Percentiles rank a stretch among this genome's conserved stretches.
Conservation (phyloP, 306 rosid species). For the Casuarina cunninghamiana region DNA sequence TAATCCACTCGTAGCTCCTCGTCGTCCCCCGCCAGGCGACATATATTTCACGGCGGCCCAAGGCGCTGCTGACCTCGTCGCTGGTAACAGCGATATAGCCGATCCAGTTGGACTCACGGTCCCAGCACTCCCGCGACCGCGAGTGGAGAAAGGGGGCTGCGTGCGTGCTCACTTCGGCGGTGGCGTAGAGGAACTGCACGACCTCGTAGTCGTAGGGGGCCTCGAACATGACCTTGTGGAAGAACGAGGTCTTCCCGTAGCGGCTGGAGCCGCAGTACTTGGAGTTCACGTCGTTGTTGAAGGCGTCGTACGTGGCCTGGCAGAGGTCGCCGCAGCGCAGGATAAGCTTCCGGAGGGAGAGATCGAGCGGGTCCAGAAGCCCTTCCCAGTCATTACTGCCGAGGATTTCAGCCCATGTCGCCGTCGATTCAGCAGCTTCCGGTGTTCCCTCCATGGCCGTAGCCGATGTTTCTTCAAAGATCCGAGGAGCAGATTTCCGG, state of each 20-base stretch:
- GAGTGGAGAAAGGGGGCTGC: constrained; percentile 56
- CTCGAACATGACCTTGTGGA: constrained; percentile 51
- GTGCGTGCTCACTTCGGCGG: constrained; percentile 53
- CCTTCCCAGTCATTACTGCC: constrained; percentile 56
- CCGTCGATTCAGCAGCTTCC: background rate
- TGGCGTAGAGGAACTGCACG: constrained; percentile 59
- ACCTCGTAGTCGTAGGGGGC: constrained; percentile 40
- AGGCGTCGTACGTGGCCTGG: constrained; percentile 72
- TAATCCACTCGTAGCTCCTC: constrained; percentile 52
- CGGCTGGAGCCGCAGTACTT: constrained; percentile 64
- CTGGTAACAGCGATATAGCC: constrained; percentile 63
- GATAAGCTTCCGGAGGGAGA: constrained; percentile 52
- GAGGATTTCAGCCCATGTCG: constrained; percentile 45
- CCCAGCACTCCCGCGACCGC: constrained; percentile 58
- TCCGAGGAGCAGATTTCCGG: too few species aligned
- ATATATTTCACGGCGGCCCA: constrained; percentile 64
- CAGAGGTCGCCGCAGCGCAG: constrained; percentile 67
- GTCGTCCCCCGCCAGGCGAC: constrained; percentile 72
- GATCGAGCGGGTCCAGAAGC: constrained; percentile 54
- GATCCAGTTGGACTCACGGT: constrained; percentile 76
- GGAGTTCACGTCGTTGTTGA: constrained; percentile 68
- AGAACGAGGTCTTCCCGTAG: constrained; percentile 56
- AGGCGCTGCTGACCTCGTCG: constrained; percentile 23
- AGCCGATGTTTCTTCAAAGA: background rate
- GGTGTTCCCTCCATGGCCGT: background rate